Evolutionary conservation across 305 asterid species (phyloP).

Genomic region (Fraxinus paxiana): DNA sequence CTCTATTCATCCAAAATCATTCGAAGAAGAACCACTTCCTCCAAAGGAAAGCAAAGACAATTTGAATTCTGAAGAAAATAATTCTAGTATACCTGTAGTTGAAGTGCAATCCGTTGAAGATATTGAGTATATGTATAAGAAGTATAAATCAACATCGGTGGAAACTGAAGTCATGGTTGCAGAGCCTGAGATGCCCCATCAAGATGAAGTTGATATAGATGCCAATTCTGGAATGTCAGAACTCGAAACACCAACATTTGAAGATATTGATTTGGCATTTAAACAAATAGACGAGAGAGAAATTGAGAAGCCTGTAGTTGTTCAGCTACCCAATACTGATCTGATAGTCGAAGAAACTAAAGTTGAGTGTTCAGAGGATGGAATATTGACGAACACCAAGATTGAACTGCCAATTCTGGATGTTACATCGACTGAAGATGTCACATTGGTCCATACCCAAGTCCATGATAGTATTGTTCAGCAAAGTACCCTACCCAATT

Average conservation of each 20-base stretch:
- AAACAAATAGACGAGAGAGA: conserved; percentile 22
- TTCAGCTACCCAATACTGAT: conserved; percentile 25
- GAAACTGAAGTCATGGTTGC: conserved; percentile 12
- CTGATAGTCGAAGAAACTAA: conserved; percentile 23
- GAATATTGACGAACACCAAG: neutral
- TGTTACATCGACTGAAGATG: conserved; percentile 34
- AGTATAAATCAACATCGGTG: conserved; percentile 23
- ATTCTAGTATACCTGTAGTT: conserved; percentile 25
- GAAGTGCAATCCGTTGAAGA: conserved; percentile 33
- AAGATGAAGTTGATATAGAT: conserved; percentile 26
- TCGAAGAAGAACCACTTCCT: conserved; percentile 19
- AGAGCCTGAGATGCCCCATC: conserved; percentile 15
- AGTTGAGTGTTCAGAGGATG: conserved; percentile 14
- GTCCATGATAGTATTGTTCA: conserved; percentile 23
- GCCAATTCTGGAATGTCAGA: conserved; percentile 28
- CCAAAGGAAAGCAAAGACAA: conserved; percentile 15
- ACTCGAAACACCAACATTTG: conserved; percentile 38
- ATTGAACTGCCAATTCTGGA: conserved; percentile 22
- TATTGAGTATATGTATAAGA: conserved; percentile 20
- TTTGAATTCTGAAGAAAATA: conserved; percentile 26
- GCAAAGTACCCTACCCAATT: conserved; percentile 18
- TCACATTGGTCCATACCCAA: conserved; percentile 30
- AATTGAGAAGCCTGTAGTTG: conserved; percentile 19
- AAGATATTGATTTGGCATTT: conserved; percentile 32
- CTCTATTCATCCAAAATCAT: conserved; percentile 25